Evolutionary conservation across 2,329 filamentous ascomycete genomes (phyloP).

Genomic region (Talaromyces sp.): DNA sequence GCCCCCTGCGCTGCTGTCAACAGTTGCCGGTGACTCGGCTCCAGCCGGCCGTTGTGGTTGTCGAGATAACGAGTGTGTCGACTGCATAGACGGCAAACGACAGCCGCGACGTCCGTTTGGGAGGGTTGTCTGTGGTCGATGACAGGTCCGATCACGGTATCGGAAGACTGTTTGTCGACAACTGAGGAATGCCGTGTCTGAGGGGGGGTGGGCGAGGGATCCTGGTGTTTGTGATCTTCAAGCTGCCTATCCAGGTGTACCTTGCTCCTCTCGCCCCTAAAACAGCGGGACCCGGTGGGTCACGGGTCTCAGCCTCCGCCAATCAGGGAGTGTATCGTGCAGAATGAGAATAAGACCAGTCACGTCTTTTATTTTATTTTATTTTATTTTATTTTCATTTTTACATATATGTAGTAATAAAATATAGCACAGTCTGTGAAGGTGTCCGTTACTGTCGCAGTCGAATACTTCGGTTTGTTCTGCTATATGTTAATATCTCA

Average conservation of each 20-base stretch:
- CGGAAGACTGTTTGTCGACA: neutral
- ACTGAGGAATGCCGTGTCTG: neutral
- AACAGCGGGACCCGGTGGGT: slow-evolving; percentile 10
- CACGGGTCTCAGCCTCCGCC: slow-evolving; percentile 5
- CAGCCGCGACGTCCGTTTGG: slow-evolving; percentile 2
- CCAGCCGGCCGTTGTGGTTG: slow-evolving; percentile 59
- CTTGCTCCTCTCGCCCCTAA: slow-evolving; percentile 9
- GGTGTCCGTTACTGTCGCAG: too few relatives aligned
- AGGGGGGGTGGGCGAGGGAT: neutral
- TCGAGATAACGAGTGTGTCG: slow-evolving; percentile 23
- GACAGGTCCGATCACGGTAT: neutral
- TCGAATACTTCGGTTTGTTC: too few relatives aligned
- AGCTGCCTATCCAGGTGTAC: neutral
- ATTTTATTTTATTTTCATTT: too few relatives aligned
- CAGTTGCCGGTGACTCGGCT: slow-evolving; percentile 45
- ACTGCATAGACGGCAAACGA: slow-evolving; percentile 15
- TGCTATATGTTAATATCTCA: too few relatives aligned
- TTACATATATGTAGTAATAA: too few relatives aligned
- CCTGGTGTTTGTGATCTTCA: neutral
- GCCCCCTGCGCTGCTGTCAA: slow-evolving; percentile 46
- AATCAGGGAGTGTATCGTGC: neutral
- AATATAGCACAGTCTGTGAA: too few relatives aligned
- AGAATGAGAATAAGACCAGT: too few relatives aligned
- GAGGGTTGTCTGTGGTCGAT: neutral
- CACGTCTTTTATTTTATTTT: neutral